Evolutionary conservation across 2,329 filamentous ascomycete species (phyloP).

Genomic region (Clonostachys sp.): DNA sequence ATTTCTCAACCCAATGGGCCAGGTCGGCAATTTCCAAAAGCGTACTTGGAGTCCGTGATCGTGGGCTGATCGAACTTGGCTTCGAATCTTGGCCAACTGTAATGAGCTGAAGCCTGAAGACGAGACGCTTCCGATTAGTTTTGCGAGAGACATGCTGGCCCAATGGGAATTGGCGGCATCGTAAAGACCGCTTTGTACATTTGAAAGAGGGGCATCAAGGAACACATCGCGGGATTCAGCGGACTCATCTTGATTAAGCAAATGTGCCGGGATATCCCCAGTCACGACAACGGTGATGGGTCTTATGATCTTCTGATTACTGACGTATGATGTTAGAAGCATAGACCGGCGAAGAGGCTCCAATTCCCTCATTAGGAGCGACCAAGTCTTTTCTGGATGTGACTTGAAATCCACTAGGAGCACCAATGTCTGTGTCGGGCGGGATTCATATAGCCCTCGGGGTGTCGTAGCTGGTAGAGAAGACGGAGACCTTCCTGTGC

Average conservation of each 20-base stretch:
- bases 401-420: conserved; percentile 70
- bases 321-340: conserved; percentile 51
- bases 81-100: conserved; percentile 36
- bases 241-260: neutral
- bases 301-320: conserved; percentile 42
- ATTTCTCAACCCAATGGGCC: conserved; percentile 50
- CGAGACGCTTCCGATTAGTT: conserved; percentile 47
- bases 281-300: conserved; percentile 67
- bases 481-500: conserved; percentile 32
- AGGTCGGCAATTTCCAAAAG: conserved; percentile 57
- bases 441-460: conserved; percentile 52
- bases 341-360: conserved; percentile 51
- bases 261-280: conserved; percentile 33
- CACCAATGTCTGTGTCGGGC: conserved; percentile 48
- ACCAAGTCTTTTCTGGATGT: conserved; percentile 10
- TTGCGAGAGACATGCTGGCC: conserved; percentile 53
- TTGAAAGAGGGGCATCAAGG: conserved; percentile 59
- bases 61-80: conserved; percentile 46
- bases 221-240: conserved; percentile 49
- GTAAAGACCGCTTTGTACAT: conserved; percentile 30
- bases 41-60: conserved; percentile 47
- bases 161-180: conserved; percentile 59
- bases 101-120: conserved; percentile 30
- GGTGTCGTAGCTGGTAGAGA: conserved; percentile 31
- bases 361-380: conserved; percentile 28